Percentiles rank a stretch among this genome's conserved stretches.
phyloP scores from a whole-genome alignment of 2,329 filamentous ascomycete genomes.

The Monilinia vaccinii-corymbosi region DNA sequence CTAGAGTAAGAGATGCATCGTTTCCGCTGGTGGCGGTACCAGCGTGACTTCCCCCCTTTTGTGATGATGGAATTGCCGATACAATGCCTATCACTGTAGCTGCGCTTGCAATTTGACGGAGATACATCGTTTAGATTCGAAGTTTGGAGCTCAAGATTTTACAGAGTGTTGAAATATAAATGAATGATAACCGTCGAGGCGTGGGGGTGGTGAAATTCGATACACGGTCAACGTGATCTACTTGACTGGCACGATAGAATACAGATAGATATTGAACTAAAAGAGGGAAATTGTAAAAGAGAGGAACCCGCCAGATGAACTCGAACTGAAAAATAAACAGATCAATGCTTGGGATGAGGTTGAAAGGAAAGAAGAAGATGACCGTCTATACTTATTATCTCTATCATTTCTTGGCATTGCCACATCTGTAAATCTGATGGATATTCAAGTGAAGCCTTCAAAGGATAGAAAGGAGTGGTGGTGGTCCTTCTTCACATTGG shows the following conservation, averaged over 20 bases:
- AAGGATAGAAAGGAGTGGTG: conserved; percentile 16
- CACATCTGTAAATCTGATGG: conserved; percentile 7
- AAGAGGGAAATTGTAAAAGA: conserved; percentile 25
- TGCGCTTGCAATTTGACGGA: conserved; percentile 21
- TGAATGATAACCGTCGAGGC: conserved; percentile 29
- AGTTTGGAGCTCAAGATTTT: not conserved
- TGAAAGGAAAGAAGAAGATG: conserved; percentile 17
- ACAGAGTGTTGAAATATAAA: conserved; percentile 16
- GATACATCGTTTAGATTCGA: conserved; percentile 13
- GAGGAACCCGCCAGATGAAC: conserved; percentile 23
- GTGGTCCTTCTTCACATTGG: conserved; percentile 19
- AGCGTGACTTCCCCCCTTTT: conserved; percentile 1
- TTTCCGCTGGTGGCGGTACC: not conserved
- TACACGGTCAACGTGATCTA: conserved; percentile 31
- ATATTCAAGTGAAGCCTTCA: not conserved
- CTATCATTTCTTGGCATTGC: conserved; percentile 26
- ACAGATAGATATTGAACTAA: conserved; percentile 16
- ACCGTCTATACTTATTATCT: conserved; percentile 26
- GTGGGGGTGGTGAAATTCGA: conserved; percentile 25
- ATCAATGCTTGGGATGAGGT: conserved; percentile 18
- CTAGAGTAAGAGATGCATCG: conserved; percentile 17
- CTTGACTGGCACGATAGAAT: conserved; percentile 29
- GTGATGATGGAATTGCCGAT: conserved; percentile 12
- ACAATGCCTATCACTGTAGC: conserved; percentile 21
- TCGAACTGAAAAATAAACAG: conserved; percentile 14